A percentile compares a stretch with the other conserved stretches of the same genome.
phyloP scores from a whole-genome alignment of 805 yeast species.

The Ogataea zsoltii region DNA sequence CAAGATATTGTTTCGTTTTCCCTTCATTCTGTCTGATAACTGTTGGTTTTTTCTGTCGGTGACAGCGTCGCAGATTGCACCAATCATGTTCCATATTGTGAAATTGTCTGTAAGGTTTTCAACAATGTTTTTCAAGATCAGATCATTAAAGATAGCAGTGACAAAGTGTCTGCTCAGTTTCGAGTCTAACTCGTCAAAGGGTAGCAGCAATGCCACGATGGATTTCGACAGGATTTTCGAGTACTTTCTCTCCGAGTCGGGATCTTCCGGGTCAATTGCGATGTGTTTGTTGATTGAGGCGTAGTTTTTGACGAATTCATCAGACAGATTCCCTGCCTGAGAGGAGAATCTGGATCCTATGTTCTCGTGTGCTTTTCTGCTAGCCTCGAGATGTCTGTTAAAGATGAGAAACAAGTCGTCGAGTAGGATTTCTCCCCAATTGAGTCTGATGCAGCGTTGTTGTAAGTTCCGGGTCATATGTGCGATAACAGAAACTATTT shows the following conservation, averaged over 20 bases:
- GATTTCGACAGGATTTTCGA: conserved; percentile 37
- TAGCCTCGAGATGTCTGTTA: conserved; percentile 28
- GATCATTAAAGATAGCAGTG: conserved; percentile 41
- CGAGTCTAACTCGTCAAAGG: conserved; percentile 43
- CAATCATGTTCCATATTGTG: conserved; percentile 47
- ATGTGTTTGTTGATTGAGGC: conserved; percentile 24
- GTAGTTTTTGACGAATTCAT: conserved; percentile 18
- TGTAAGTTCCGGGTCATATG: conserved; percentile 43
- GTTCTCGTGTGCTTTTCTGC: conserved; percentile 8
- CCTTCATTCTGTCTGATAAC: neutral
- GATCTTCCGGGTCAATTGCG: conserved; percentile 18
- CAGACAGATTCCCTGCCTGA: conserved; percentile 3
- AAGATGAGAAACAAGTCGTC: conserved; percentile 47
- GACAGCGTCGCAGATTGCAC: conserved; percentile 18
- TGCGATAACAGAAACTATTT: conserved; percentile 40
- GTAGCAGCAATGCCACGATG: conserved; percentile 38
- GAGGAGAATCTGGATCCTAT: conserved; percentile 19
- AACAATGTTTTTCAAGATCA: conserved; percentile 41
- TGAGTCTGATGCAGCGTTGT: conserved; percentile 32
- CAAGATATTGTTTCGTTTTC: neutral
- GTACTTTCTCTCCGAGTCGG: conserved; percentile 34
- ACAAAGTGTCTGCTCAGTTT: conserved; percentile 40
- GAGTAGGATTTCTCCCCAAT: conserved; percentile 39
- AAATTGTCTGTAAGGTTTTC: conserved; percentile 53
- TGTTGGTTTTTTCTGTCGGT: neutral